phyloP scores from a whole-genome alignment of 345 rosid species.

The Bretschneidera sinensis region DNA sequence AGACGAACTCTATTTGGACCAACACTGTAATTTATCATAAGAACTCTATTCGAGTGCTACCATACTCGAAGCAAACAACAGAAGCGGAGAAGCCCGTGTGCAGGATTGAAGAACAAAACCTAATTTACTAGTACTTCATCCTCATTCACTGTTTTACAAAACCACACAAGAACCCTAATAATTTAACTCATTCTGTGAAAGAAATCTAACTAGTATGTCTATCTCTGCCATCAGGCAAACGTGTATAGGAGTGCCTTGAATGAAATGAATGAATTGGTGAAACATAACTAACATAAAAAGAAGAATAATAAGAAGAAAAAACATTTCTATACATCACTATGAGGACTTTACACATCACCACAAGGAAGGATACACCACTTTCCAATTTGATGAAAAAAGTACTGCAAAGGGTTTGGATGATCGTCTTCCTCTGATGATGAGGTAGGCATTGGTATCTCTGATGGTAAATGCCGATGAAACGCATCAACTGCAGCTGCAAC shows the following conservation, averaged over 20 bases:
- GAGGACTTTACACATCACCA: constrained; percentile 27
- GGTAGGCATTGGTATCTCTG: constrained; percentile 49
- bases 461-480: constrained; percentile 84
- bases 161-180: neutral
- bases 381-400: constrained; percentile 64
- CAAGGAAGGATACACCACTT: constrained; percentile 60
- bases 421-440: constrained; percentile 40
- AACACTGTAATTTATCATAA: too few species aligned
- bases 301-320: constrained; percentile 8
- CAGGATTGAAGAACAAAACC: neutral
- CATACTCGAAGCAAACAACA: too few species aligned
- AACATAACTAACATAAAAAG: constrained; percentile 8
- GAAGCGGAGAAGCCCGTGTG: neutral
- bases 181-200: neutral
- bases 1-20: too few species aligned
- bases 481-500: constrained; percentile 88
- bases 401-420: constrained; percentile 46
- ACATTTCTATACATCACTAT: constrained; percentile 17
- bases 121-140: neutral
- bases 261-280: constrained; percentile 41
- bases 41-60: too few species aligned
- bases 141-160: neutral
- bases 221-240: too few species aligned
- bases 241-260: too few species aligned
- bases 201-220: neutral